Evolutionary conservation across 1,139 yeast genomes (phyloP).

Genomic region (Candida sp.): DNA sequence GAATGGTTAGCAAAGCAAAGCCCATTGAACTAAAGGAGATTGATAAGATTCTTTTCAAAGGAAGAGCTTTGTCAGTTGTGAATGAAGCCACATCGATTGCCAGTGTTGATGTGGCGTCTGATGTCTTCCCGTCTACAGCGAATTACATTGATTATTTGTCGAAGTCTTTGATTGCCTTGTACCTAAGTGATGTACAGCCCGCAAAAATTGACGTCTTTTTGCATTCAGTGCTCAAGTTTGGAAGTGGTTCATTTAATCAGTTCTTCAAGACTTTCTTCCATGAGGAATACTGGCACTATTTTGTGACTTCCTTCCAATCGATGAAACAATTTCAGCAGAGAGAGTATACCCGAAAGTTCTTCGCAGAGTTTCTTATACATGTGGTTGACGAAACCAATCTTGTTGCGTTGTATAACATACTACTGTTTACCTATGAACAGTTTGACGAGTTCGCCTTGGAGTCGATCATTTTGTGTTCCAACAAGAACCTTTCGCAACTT

Average conservation of each 20-base stretch:
- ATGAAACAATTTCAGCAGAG: slow-evolving; percentile 34
- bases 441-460: slow-evolving; percentile 19
- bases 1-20: slow-evolving; percentile 13
- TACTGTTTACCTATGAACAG: slow-evolving; percentile 16
- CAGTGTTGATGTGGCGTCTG: slow-evolving; percentile 14
- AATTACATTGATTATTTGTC: slow-evolving; percentile 26
- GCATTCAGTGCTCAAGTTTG: slow-evolving; percentile 27
- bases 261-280: slow-evolving; percentile 30
- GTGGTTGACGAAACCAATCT: slow-evolving; percentile 7
- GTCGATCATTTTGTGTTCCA: slow-evolving; percentile 9
- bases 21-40: slow-evolving; percentile 31
- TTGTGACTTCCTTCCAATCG: slow-evolving; percentile 17
- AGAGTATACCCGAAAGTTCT: slow-evolving; percentile 17
- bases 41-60: slow-evolving; percentile 42
- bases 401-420: slow-evolving; percentile 11
- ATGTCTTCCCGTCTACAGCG: slow-evolving; percentile 21
- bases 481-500: slow-evolving; percentile 9
- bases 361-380: slow-evolving; percentile 5
- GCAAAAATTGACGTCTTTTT: slow-evolving; percentile 23
- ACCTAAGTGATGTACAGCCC: background rate
- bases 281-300: slow-evolving; percentile 21
- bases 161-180: slow-evolving; percentile 16
- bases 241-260: slow-evolving; percentile 17
- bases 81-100: slow-evolving; percentile 23
- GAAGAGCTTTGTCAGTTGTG: slow-evolving; percentile 28